These are phyloP conservation scores for Myxozyma udenii DNA, from an alignment of 805 yeast species.

Conservation along the genomic window DNA sequence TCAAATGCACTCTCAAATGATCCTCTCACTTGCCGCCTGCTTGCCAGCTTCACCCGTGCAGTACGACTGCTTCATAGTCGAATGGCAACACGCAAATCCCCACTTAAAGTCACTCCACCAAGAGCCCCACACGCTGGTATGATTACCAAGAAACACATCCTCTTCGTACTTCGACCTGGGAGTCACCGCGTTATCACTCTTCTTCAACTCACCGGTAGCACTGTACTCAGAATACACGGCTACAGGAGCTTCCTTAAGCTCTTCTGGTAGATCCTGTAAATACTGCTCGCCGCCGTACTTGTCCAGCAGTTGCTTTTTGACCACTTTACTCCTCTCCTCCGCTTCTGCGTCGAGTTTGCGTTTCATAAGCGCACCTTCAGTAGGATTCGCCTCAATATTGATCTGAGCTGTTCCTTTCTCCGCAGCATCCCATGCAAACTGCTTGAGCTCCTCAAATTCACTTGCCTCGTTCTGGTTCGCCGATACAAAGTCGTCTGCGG, in stretches of 20 bases:
- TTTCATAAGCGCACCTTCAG: slow-evolving; percentile 43
- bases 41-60: slow-evolving; percentile 38
- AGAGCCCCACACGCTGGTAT: slow-evolving; percentile 47
- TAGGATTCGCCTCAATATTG: slow-evolving; percentile 47
- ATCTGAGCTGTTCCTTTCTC: slow-evolving; percentile 36
- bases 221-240: slow-evolving; percentile 18
- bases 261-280: slow-evolving; percentile 19
- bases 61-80: slow-evolving; percentile 37
- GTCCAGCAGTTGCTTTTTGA: slow-evolving; percentile 39
- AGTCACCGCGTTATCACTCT: slow-evolving; percentile 6
- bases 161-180: slow-evolving; percentile 39
- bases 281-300: slow-evolving; percentile 42
- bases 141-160: slow-evolving; percentile 42
- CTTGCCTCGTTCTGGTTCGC: slow-evolving; percentile 51
- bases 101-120: slow-evolving; percentile 44
- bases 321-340: slow-evolving; percentile 34
- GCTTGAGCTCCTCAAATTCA: slow-evolving; percentile 49
- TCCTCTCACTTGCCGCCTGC: slow-evolving; percentile 11
- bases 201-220: slow-evolving; percentile 15
- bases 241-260: slow-evolving; percentile 6
- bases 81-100: slow-evolving; percentile 48
- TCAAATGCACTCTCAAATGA: slow-evolving; percentile 1
- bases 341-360: slow-evolving; percentile 39
- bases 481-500: slow-evolving; percentile 35
- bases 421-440: slow-evolving; percentile 49